phyloP scores from a whole-genome alignment of 257 asterid species.

The Plantago ovata region DNA sequence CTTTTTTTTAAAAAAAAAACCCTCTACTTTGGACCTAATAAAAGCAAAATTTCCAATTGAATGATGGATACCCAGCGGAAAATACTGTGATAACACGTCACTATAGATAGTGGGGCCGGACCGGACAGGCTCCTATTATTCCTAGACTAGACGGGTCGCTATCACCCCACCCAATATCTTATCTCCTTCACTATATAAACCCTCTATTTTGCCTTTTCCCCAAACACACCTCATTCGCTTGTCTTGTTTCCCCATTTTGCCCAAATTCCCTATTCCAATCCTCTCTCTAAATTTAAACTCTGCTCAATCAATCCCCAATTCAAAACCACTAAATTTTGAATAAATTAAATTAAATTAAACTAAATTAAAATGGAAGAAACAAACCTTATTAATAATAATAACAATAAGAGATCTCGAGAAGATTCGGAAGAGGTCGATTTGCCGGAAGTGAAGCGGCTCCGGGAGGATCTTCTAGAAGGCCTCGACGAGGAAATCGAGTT shows the following conservation, averaged over 20 bases:
- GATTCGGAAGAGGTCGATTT: constrained; percentile 29
- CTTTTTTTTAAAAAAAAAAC: too few relatives aligned
- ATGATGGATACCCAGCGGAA: background rate
- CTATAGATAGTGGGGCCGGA: constrained; percentile 22
- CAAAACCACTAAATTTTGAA: background rate
- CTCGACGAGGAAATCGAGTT: constrained; percentile 51
- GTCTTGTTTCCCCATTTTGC: background rate
- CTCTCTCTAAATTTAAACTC: too few relatives aligned
- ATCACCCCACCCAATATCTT: constrained; percentile 21
- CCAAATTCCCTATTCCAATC: too few relatives aligned
- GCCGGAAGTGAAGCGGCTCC: constrained; percentile 67
- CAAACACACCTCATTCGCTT: background rate
- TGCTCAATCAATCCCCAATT: too few relatives aligned
- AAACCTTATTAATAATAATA: constrained; percentile 7
- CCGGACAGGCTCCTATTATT: constrained; percentile 24
- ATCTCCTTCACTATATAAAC: constrained; percentile 33
- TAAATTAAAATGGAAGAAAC: constrained; percentile 36
- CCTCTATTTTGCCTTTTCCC: background rate
- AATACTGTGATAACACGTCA: constrained; percentile 28
- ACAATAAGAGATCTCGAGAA: constrained; percentile 43
- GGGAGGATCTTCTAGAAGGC: constrained; percentile 50
- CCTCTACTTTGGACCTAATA: too few relatives aligned
- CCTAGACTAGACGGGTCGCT: constrained; percentile 50
- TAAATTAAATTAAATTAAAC: background rate
- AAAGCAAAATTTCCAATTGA: constrained; percentile 19